Base-by-base conservation (phyloP, 495 filamentous ascomycete genomes). In the Tetracladium marchalianum region DNA sequence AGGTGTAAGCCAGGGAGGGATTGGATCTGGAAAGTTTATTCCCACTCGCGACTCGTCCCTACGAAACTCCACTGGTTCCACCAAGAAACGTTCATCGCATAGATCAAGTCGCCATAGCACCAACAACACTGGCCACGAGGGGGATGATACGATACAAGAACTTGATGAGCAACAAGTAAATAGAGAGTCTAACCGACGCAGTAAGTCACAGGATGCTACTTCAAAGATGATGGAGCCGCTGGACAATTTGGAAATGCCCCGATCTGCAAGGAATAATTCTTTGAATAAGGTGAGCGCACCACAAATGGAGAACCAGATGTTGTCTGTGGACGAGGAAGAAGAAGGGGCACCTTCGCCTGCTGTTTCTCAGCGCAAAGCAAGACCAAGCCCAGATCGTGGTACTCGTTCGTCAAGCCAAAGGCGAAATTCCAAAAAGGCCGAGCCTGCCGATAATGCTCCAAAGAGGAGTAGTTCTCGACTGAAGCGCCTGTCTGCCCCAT, bases 321-420 rank as follows among this genome's bases (percentile, higher is more conserved):
- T 24, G 6, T 36, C 45, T 8, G 35, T 49, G 10, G 43, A 53
- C 5, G 62, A 64, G 17, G 47, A 59, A 13, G 77, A 83, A 19
- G 80, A 83, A 36, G 82, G 78, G 44, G 83, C 84, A 1, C 83
- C 83, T 8, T 80, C 80, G 3, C 84, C 84, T 4, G 73, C 77
- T 1, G 70, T 87, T 16, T 72, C 77, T 41, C 70, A 81, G 66
- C 63, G 70, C 47, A 61, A 70, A 44, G 60, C 70, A n/a, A 65
- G 73, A 39, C 61, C 57, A 61, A 73, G 60, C 49, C 66, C 48
- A 56, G 34, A 69, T 61, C 47, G 50, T 55, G 34, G 69, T 66
- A 34, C 39, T 34, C 41, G 49, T 54, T 34, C 56, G 54, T 39
- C 53, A 16, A 53, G 59, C 24, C 50, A 62, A 38, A 61, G 64